Conservation (phyloP, 164 flowering plant species). For the Platanus orientalis region DNA sequence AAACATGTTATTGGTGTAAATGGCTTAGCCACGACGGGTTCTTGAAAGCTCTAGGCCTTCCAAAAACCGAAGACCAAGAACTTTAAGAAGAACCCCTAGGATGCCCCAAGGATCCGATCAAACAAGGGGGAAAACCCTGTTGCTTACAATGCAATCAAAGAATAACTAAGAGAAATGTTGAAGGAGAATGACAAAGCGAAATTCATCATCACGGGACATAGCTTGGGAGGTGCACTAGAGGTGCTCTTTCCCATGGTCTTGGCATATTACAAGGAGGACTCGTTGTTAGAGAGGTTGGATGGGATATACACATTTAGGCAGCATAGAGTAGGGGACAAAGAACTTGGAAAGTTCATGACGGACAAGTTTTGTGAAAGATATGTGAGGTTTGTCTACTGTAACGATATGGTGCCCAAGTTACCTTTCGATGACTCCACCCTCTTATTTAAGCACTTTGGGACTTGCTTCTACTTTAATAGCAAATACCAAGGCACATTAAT, state of each 20-base stretch:
- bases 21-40: conserved; percentile 7
- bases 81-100: too few relatives aligned
- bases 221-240: conserved; percentile 84
- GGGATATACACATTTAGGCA: conserved; percentile 87
- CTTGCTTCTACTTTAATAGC: conserved; percentile 60
- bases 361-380: conserved; percentile 35
- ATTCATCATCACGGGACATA: conserved; percentile 75
- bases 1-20: too few relatives aligned
- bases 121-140: neutral
- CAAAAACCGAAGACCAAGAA: conserved; percentile 17
- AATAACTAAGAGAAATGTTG: conserved; percentile 35
- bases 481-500: conserved; percentile 57
- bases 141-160: conserved; percentile 63
- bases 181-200: conserved; percentile 34
- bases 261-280: conserved; percentile 44
- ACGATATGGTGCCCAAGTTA: conserved; percentile 77
- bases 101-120: conserved; percentile 47
- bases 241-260: conserved; percentile 50
- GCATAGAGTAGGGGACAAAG: conserved; percentile 70
- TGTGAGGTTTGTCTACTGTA: conserved; percentile 59
- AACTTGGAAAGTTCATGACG: conserved; percentile 58
- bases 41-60: conserved; percentile 67
- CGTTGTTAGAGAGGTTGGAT: conserved; percentile 52
- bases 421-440: conserved; percentile 58
- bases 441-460: conserved; percentile 68